phyloP scores from a whole-genome alignment of 78 protist species.

The Dictyostelium capitatum region DNA sequence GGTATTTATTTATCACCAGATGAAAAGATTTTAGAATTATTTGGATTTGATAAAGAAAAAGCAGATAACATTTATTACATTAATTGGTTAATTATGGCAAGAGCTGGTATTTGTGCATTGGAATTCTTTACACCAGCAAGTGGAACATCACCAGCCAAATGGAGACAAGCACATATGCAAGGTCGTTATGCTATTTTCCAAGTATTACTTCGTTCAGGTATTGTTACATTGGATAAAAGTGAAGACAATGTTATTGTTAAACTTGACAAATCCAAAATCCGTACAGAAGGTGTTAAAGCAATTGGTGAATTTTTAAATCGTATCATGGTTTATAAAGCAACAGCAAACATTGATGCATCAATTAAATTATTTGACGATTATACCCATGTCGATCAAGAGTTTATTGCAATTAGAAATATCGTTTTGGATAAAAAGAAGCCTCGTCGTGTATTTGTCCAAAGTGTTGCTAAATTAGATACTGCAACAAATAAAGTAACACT shows the following conservation, averaged over 20 bases:
- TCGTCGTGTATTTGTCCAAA: slow-evolving; percentile 69
- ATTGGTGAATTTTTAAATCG: slow-evolving; percentile 67
- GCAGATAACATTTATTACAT: slow-evolving; percentile 64
- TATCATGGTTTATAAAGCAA: slow-evolving; percentile 48
- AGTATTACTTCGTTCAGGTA: slow-evolving; percentile 75
- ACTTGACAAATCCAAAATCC: slow-evolving; percentile 81
- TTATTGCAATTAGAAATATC: slow-evolving; percentile 40
- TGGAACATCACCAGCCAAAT: background rate
- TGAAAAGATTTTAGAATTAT: slow-evolving; percentile 63
- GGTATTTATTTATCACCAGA: slow-evolving; percentile 75
- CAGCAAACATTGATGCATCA: slow-evolving; percentile 25
- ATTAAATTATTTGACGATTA: slow-evolving; percentile 28
- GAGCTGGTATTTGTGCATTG: slow-evolving; percentile 87
- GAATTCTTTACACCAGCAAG: slow-evolving; percentile 88
- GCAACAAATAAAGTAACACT: slow-evolving; percentile 25
- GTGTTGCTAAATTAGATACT: slow-evolving; percentile 32
- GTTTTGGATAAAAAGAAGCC: slow-evolving; percentile 74
- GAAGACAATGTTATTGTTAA: slow-evolving; percentile 34
- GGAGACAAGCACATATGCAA: slow-evolving; percentile 91
- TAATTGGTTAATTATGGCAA: slow-evolving; percentile 93
- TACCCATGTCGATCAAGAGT: slow-evolving; percentile 2
- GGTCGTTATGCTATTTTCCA: slow-evolving; percentile 86
- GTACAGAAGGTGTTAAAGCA: slow-evolving; percentile 72
- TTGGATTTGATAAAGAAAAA: slow-evolving; percentile 71
- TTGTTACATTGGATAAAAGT: slow-evolving; percentile 37